Conservation (phyloP, 495 filamentous ascomycete species). For the Aspergillus incahuasiensis region DNA sequence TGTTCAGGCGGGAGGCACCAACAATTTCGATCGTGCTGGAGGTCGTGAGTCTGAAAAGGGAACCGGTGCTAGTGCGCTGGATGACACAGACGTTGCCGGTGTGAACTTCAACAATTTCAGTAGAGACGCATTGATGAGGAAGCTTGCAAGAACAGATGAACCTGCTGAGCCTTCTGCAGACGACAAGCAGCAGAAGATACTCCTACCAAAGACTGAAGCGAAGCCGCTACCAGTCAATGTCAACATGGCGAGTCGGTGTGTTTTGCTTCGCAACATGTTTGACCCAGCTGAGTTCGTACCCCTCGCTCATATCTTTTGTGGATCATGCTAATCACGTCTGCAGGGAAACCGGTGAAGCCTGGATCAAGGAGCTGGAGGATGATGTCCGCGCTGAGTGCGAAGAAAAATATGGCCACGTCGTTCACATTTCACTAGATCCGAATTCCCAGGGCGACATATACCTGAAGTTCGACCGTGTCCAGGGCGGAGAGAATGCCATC, state of each 20-base stretch:
- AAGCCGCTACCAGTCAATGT: conserved; percentile 81
- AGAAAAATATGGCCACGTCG: conserved; percentile 93
- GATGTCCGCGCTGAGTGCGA: conserved; percentile 93
- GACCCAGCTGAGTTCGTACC: conserved; percentile 67
- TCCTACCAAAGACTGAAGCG: conserved; percentile 74
- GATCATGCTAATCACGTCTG: conserved; percentile 38
- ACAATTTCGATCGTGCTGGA: conserved; percentile 87
- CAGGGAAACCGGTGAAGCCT: conserved; percentile 81
- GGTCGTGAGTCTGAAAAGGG: conserved; percentile 87
- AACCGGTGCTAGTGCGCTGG: conserved; percentile 87
- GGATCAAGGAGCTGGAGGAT: conserved; percentile 91
- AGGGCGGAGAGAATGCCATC: conserved; percentile 93
- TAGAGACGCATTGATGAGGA: conserved; percentile 95
- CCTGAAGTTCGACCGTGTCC: conserved; percentile 92
- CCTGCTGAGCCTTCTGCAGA: conserved; percentile 55
- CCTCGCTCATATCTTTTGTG: not conserved
- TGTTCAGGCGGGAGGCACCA: conserved; percentile 71
- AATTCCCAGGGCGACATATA: conserved; percentile 96
- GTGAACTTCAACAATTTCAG: conserved; percentile 99
- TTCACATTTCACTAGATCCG: conserved; percentile 93
- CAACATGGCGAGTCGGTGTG: conserved; percentile 90
- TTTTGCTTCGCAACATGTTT: conserved; percentile 94
- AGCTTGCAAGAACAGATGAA: conserved; percentile 94
- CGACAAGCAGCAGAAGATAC: conserved; percentile 64
- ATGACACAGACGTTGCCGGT: conserved; percentile 96